Percentiles rank a stretch among this genome's conserved stretches.
Evolutionary conservation across 345 rosid species (phyloP).

Genomic region (Boechera stricta): DNA sequence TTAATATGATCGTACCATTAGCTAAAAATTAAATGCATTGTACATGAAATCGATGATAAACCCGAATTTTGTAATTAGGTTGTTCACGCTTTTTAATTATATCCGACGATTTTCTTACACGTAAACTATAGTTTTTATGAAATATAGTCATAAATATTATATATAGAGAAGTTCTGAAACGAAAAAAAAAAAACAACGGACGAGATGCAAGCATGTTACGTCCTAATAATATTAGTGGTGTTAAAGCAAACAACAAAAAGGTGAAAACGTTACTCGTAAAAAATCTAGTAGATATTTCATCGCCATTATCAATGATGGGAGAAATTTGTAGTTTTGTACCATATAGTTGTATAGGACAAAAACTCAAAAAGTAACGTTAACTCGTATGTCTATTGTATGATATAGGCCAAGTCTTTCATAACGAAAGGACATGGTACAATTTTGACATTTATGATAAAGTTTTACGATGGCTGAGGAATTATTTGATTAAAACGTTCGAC

Average conservation of each 20-base stretch:
- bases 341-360: slow-evolving; percentile 39
- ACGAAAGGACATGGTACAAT: slow-evolving; percentile 47
- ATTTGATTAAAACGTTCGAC: slow-evolving; percentile 1
- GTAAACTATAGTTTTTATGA: background rate
- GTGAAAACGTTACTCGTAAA: slow-evolving; percentile 4
- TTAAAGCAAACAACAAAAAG: background rate
- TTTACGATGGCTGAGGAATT: slow-evolving; percentile 20
- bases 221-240: background rate
- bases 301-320: slow-evolving; percentile 6
- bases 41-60: slow-evolving; percentile 5
- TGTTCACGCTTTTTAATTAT: slow-evolving; percentile 12
- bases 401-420: slow-evolving; percentile 32
- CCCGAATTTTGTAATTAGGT: slow-evolving; percentile 20
- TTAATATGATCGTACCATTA: background rate
- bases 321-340: slow-evolving; percentile 35
- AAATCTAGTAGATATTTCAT: slow-evolving; percentile 21
- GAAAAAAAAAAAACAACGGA: background rate
- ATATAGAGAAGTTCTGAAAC: background rate
- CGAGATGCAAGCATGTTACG: background rate
- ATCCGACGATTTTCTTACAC: background rate
- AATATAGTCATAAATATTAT: slow-evolving; percentile 5
- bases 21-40: slow-evolving; percentile 9
- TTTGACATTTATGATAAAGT: slow-evolving; percentile 43
- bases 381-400: slow-evolving; percentile 27
- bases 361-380: slow-evolving; percentile 29